These are phyloP conservation scores for Penicillium palitans DNA, from an alignment of 2,329 filamentous ascomycete species.

Conservation along the genomic window DNA sequence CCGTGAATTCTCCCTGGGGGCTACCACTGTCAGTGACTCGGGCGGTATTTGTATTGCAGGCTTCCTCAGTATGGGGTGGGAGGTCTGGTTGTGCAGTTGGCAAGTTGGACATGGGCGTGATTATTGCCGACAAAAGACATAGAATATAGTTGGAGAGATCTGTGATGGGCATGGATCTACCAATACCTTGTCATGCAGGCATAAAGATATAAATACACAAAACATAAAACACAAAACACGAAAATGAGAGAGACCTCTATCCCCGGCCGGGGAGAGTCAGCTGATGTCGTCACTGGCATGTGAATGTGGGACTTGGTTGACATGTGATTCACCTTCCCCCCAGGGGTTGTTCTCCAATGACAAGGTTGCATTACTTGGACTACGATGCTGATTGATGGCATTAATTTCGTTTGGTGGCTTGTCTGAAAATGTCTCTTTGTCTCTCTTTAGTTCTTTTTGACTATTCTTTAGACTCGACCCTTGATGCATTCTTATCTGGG, in stretches of 20 bases:
- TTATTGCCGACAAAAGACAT: slow-evolving; percentile 59
- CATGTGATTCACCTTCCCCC: slow-evolving; percentile 9
- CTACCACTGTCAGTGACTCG: slow-evolving; percentile 89
- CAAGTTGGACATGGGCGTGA: slow-evolving; percentile 78
- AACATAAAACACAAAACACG: neutral
- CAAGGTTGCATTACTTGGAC: neutral
- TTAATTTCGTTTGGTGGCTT: neutral
- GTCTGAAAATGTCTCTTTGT: neutral
- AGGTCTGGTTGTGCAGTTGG: slow-evolving; percentile 78
- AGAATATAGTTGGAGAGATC: neutral
- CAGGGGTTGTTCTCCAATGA: slow-evolving; percentile 1
- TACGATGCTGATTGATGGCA: neutral
- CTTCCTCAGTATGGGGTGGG: slow-evolving; percentile 77
- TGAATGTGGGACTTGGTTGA: slow-evolving; percentile 6
- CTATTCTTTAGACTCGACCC: neutral
- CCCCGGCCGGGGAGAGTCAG: neutral
- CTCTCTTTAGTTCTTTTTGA: neutral
- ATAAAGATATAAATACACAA: neutral
- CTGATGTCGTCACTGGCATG: slow-evolving; percentile 9
- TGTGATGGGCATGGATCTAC: neutral
- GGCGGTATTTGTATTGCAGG: slow-evolving; percentile 87
- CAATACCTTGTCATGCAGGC: too few relatives aligned
- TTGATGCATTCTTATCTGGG: neutral
- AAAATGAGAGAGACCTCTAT: too few relatives aligned
- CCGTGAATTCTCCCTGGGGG: slow-evolving; percentile 85